Percentiles rank a stretch among this genome's conserved stretches.
Evolutionary conservation across 306 rosid species (phyloP).

Genomic region (Vicia sativa): DNA sequence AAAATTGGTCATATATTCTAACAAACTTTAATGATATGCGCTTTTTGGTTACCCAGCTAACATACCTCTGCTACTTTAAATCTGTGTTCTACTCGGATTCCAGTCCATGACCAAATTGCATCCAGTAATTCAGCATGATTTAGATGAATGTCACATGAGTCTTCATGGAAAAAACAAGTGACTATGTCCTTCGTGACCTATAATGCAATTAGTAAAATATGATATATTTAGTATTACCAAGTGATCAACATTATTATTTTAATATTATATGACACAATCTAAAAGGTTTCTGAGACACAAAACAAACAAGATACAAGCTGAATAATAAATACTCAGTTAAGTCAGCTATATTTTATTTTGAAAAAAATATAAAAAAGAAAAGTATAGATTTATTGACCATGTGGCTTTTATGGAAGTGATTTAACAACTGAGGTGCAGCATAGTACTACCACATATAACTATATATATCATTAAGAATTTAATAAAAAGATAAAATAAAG

Average conservation of each 20-base stretch:
- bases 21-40: slow-evolving; percentile 16
- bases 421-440: slow-evolving; percentile 4
- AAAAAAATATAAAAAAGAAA: slow-evolving; percentile 8
- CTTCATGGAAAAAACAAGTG: slow-evolving; percentile 57
- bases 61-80: slow-evolving; percentile 93
- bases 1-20: slow-evolving; percentile 39
- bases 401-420: slow-evolving; percentile 25
- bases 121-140: slow-evolving; percentile 83
- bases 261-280: not conserved
- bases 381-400: slow-evolving; percentile 7
- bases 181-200: slow-evolving; percentile 90
- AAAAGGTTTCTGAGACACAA: slow-evolving; percentile 25
- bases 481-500: slow-evolving; percentile 27
- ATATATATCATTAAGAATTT: slow-evolving; percentile 27
- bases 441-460: slow-evolving; percentile 19
- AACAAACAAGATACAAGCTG: slow-evolving; percentile 26
- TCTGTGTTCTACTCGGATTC: slow-evolving; percentile 81
- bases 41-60: slow-evolving; percentile 36
- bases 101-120: slow-evolving; percentile 97
- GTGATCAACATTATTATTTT: slow-evolving; percentile 1
- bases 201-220: slow-evolving; percentile 32
- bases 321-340: slow-evolving; percentile 10
- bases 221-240: slow-evolving; percentile 24
- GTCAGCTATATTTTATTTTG: slow-evolving; percentile 29
- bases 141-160: slow-evolving; percentile 83